A percentile compares a stretch with the other conserved stretches of the same genome.
Evolutionary conservation across 2,329 filamentous ascomycete species (phyloP).

Genomic region (Aspergillus cejpii): DNA sequence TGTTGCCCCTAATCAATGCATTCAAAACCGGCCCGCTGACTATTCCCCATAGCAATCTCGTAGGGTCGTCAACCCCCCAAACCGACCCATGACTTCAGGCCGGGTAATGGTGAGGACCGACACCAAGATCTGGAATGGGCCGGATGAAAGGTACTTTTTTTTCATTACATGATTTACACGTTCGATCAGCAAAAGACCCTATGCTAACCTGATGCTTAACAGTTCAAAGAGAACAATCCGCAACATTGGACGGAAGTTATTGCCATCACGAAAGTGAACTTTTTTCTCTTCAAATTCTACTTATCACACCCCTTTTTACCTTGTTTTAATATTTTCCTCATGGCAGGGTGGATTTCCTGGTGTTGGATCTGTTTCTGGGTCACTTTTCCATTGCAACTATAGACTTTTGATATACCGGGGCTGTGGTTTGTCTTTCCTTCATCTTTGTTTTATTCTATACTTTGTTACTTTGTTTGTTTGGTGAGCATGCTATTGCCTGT

Average conservation of each 20-base stretch:
- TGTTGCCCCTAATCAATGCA: constrained; percentile 8
- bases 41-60: constrained; percentile 26
- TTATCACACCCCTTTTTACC: neutral
- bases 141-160: constrained; percentile 31
- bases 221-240: constrained; percentile 33
- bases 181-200: neutral
- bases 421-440: neutral
- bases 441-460: neutral
- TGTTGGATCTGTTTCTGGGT: too few relatives aligned
- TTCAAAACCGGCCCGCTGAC: constrained; percentile 13
- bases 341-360: neutral
- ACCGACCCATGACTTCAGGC: constrained; percentile 29
- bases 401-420: neutral
- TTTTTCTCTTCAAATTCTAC: neutral
- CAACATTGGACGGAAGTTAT: constrained; percentile 34
- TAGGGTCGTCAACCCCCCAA: constrained; percentile 27
- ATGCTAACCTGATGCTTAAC: constrained; percentile 4
- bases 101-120: constrained; percentile 20
- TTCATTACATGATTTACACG: too few relatives aligned
- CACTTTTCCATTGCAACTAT: neutral
- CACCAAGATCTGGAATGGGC: constrained; percentile 21
- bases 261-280: constrained; percentile 20
- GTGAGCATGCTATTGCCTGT: neutral
- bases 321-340: too few relatives aligned
- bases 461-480: neutral